phyloP scores from a whole-genome alignment of 2,329 filamentous ascomycete genomes.

The Aspergillus aculeatus region DNA sequence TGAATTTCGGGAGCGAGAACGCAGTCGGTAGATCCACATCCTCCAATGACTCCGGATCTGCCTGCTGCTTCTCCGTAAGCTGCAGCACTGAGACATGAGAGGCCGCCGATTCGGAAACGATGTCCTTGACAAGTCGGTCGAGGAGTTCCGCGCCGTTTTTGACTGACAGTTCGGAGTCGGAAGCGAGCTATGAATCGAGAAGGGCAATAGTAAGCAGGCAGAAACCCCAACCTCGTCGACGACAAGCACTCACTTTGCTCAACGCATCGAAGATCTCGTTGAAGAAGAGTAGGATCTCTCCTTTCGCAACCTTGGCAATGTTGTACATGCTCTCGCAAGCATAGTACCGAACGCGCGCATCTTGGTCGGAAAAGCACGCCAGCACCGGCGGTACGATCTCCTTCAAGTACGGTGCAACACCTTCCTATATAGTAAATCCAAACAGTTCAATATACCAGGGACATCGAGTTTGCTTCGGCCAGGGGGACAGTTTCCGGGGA shows the following conservation, averaged over 20 bases:
- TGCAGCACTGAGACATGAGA: slow-evolving; percentile 91
- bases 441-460: slow-evolving; percentile 9
- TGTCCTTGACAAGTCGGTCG: slow-evolving; percentile 92
- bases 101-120: slow-evolving; percentile 90
- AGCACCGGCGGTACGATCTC: slow-evolving; percentile 95
- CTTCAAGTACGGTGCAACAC: slow-evolving; percentile 85
- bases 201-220: slow-evolving; percentile 16
- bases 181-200: slow-evolving; percentile 66
- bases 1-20: slow-evolving; percentile 87
- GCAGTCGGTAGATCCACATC: slow-evolving; percentile 68
- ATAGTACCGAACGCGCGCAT: slow-evolving; percentile 95
- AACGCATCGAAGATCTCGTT: slow-evolving; percentile 97
- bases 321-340: slow-evolving; percentile 99
- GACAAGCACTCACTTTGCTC: slow-evolving; percentile 68
- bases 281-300: slow-evolving; percentile 94
- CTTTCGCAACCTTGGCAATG: slow-evolving; percentile 98
- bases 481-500: neutral
- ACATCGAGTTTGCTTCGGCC: neutral
- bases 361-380: slow-evolving; percentile 96
- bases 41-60: slow-evolving; percentile 41
- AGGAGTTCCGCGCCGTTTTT: slow-evolving; percentile 97
- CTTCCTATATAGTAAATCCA: slow-evolving; percentile 52
- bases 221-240: neutral
- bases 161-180: slow-evolving; percentile 92
- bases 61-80: slow-evolving; percentile 51